Evolutionary conservation across 129 eudicot genomes (phyloP), one percentile per base, ranked within the genome.

Genomic region (Tanacetum coccineum): DNA sequence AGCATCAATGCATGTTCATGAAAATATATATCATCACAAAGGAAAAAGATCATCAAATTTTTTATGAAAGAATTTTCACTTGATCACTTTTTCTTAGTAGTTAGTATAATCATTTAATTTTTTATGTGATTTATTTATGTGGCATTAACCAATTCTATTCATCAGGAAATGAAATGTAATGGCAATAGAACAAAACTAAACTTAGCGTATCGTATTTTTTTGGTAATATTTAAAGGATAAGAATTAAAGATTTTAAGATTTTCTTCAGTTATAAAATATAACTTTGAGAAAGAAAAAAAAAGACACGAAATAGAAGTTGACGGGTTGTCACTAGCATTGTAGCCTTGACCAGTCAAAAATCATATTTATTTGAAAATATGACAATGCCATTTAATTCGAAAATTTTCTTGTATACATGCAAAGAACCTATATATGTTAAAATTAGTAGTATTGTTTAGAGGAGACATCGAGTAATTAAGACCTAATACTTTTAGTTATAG

Each of bases 1-100:
- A 67, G 67, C 68, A 71, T 71, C 64, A 72, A 64, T 59, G 68
- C 78, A 78, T 78, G 74, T 78, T 78, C 57, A 59, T 72, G 66
- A 19, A 55, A 74, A 61, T 28, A 76, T 76, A 32, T n/a, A 18
- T 54, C 72, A 66, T 19, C 52, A n/a, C 19, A 9, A 12, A 10
- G 40, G 15, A 15, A 36, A 49, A 61, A 60, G 17, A 39, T 36
- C 48, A 60, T 26, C 20, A 61, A 25, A 11, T 18, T 45, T 9
- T 30, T 36, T 36, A 36, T 36, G 42, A 36, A 36, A 36, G 1
- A 36, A 6, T 36, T 36, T 36, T 36, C 8, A 36, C 42, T 36
- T 36, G 42, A 36, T 22, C 42, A 36, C 9, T 36, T 1, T 9
- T 36, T 2, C 8, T 36, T 36, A 6, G 39, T 32, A 5, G 39